Evolutionary conservation across 768 basidiomycete genomes (phyloP).

Genomic region (Albatrellus ellisii): DNA sequence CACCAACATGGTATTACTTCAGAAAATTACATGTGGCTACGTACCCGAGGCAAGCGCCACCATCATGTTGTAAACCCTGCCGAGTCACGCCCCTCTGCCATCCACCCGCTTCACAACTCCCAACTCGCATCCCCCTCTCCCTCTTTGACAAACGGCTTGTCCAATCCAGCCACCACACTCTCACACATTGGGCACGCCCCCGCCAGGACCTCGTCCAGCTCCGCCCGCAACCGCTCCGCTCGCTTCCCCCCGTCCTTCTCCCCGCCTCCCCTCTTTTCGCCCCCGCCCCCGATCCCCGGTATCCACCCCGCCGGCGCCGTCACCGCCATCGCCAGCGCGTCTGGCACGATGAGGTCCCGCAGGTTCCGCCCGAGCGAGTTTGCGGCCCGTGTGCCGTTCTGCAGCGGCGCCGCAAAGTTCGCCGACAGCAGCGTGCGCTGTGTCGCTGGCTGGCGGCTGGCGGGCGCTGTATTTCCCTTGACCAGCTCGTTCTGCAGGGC

Average conservation of each 20-base stretch:
- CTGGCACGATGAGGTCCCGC: slow-evolving; percentile 87
- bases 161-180: slow-evolving; percentile 71
- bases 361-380: slow-evolving; percentile 67
- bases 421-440: slow-evolving; percentile 66
- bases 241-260: slow-evolving; percentile 46
- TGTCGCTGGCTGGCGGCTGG: slow-evolving; percentile 31
- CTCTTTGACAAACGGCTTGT: slow-evolving; percentile 73
- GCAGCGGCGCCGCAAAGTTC: slow-evolving; percentile 47
- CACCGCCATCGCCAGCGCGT: slow-evolving; percentile 79
- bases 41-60: too few relatives aligned
- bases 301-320: slow-evolving; percentile 63
- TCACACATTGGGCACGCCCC: slow-evolving; percentile 92
- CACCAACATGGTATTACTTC: too few relatives aligned
- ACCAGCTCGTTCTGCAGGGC: slow-evolving; percentile 77
- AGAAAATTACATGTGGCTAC: too few relatives aligned
- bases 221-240: slow-evolving; percentile 60
- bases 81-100: too few relatives aligned
- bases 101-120: slow-evolving; percentile 42
- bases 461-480: slow-evolving; percentile 28
- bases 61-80: too few relatives aligned
- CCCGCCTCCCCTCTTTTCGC: too few relatives aligned
- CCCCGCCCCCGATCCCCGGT: slow-evolving; percentile 41
- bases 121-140: slow-evolving; percentile 73
- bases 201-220: slow-evolving; percentile 83
- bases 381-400: slow-evolving; percentile 51